Base-by-base conservation (phyloP, 495 filamentous ascomycete genomes). In the Geopyxis carbonaria region DNA sequence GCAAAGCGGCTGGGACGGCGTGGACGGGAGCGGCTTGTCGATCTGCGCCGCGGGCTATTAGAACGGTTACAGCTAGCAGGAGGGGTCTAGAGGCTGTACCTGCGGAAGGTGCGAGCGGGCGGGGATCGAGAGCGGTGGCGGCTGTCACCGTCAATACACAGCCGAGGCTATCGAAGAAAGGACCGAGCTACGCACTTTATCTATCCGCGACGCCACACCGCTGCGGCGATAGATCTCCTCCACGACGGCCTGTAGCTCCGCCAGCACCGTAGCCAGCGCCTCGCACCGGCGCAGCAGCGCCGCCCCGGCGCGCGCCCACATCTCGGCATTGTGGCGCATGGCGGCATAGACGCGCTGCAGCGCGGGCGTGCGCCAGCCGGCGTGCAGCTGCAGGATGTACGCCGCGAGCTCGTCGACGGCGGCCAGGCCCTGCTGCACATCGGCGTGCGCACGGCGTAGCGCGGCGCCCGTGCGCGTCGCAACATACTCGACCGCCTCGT, bases 401-500 rank as follows among this genome's bases (percentile, higher is more conserved):
- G 70, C 66, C 43, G 74, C 75, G 16, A 94, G 71, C 37, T 79
- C 78, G 32, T 72, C 69, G 29, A 78, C 81, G 2, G 81, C 80
- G 42, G 73, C 69, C 25, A 85, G 62, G 4, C 81, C 85, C 45
- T 86, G 79, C 30, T 67, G 59, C 16, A 92, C 67, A 57, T 97
- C 91, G 46, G 76, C 67, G 15, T 86, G 59, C 2, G 74, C 66
- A 47, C 82, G 79, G 20, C 79, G 71, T 57, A 93, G 76, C 9
- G 78, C 69, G 6, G 64, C 56, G 2, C 75, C 71, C 15, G 86
- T 92, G 32, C 85, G 68, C 33, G 72, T 70, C 44, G 91, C 72
- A 44, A 93, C 81, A 58, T 84, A 77, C 51, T 93, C 82, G 41
- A 97, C 92, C 56, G 78, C 79, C 52, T 83, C 77, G 54, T 95